These are phyloP conservation scores for Podaxis carcinomalis DNA, from an alignment of 768 basidiomycete genomes.

Conservation along the genomic window DNA sequence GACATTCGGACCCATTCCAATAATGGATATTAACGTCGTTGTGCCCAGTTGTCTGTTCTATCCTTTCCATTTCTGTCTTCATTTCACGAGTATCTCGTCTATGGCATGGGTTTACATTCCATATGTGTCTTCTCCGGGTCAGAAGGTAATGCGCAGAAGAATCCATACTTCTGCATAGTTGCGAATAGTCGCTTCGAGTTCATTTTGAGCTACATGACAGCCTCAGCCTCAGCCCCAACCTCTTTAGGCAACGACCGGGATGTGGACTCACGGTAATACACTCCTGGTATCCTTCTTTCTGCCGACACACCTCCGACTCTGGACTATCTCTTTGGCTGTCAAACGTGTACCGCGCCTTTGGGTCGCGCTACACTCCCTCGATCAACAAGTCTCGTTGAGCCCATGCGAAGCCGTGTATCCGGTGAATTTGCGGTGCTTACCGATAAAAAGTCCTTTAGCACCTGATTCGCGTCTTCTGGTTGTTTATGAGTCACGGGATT, in stretches of 20 bases:
- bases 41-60: neutral
- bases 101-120: conserved; percentile 63
- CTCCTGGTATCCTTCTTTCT: conserved; percentile 37
- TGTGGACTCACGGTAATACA: conserved; percentile 49
- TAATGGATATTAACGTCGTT: neutral
- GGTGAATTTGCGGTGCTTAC: conserved; percentile 22
- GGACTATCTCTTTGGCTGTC: conserved; percentile 56
- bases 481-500: neutral
- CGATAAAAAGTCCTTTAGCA: conserved; percentile 37
- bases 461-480: conserved; percentile 19
- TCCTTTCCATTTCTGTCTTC: neutral
- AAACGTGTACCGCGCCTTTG: conserved; percentile 53
- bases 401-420: neutral
- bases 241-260: neutral
- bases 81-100: conserved; percentile 13
- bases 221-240: neutral
- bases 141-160: conserved; percentile 66
- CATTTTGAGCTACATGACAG: conserved; percentile 47
- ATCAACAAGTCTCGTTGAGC: neutral
- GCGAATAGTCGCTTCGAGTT: conserved; percentile 57
- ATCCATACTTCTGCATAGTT: conserved; percentile 72
- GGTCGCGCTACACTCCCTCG: conserved; percentile 35
- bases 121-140: conserved; percentile 64
- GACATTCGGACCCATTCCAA: neutral
- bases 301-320: conserved; percentile 56